Percentiles rank a stretch among this genome's conserved stretches.
These are phyloP conservation scores for Phialophora tarda DNA, from an alignment of 2,329 filamentous ascomycete genomes.

Conservation along the genomic window DNA sequence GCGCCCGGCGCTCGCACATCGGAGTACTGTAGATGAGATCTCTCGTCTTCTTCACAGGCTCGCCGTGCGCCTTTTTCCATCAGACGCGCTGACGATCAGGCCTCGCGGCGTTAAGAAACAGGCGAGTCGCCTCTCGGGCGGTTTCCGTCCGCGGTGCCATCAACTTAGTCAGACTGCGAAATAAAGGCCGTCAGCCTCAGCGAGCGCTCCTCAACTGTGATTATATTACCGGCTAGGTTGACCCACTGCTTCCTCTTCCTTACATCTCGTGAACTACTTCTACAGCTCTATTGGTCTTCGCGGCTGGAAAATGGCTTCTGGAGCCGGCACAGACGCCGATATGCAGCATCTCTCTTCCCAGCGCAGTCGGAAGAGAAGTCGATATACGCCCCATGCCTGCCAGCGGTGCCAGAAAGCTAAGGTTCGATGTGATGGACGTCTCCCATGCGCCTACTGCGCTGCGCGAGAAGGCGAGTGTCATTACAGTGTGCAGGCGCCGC, in stretches of 20 bases:
- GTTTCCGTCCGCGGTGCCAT: not conserved
- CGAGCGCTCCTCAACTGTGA: not conserved
- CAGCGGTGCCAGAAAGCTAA: conserved; percentile 22
- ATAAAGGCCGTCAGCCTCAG: not conserved
- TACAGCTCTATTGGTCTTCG: not conserved
- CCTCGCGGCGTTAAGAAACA: not conserved
- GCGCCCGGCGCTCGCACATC: not conserved
- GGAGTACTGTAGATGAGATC: not conserved
- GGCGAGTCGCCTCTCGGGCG: not conserved
- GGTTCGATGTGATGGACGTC: conserved; percentile 23
- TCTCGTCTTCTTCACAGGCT: not conserved
- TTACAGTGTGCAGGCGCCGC: conserved; percentile 14
- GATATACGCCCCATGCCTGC: conserved; percentile 26
- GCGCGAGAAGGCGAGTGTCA: conserved; percentile 17
- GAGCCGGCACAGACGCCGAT: not conserved
- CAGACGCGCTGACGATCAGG: not conserved
- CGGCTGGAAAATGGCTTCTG: not conserved
- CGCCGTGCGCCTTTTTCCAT: not conserved
- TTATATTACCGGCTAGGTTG: not conserved
- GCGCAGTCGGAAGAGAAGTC: conserved; percentile 20
- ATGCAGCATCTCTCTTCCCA: conserved; percentile 1
- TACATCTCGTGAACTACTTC: conserved; percentile 1
- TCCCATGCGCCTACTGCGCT: conserved; percentile 22
- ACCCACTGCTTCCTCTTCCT: not conserved
- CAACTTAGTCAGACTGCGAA: not conserved